Conservation (phyloP, 495 filamentous ascomycete species). For the Durotheca rogersii region DNA sequence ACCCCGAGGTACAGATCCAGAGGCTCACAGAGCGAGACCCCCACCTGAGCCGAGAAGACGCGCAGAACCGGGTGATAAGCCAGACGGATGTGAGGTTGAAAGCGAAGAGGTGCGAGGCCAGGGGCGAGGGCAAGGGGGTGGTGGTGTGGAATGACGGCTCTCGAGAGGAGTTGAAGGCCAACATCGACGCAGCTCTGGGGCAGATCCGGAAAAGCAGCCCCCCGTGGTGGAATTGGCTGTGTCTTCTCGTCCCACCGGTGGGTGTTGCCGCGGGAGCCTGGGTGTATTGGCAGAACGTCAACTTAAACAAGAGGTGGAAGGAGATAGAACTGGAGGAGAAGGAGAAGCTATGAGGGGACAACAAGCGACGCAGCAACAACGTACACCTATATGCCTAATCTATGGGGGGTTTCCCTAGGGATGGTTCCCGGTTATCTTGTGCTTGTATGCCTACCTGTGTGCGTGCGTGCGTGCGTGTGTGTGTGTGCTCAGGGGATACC, state of each 20-base stretch:
- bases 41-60: conserved; percentile 73
- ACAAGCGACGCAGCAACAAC: too few species aligned
- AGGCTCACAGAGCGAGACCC: conserved; percentile 70
- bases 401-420: too few species aligned
- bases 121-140: conserved; percentile 62
- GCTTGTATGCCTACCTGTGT: too few species aligned
- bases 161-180: conserved; percentile 61
- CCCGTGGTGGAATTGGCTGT: conserved; percentile 75
- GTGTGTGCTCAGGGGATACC: too few species aligned
- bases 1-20: conserved; percentile 75
- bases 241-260: conserved; percentile 71
- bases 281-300: conserved; percentile 67
- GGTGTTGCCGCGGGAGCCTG: conserved; percentile 63
- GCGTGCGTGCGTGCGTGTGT: too few species aligned
- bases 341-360: conserved; percentile 69
- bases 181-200: conserved; percentile 62
- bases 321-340: conserved; percentile 63
- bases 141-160: conserved; percentile 87
- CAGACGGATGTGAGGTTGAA: conserved; percentile 85
- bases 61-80: conserved; percentile 74
- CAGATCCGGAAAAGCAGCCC: conserved; percentile 64
- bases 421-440: too few species aligned
- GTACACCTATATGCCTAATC: too few species aligned
- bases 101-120: conserved; percentile 65
- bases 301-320: conserved; percentile 68